Evolutionary conservation across 1,284 basidiomycete genomes (phyloP), one percentile per base, ranked within the genome.

Genomic region (Rhodotorula sp.): DNA sequence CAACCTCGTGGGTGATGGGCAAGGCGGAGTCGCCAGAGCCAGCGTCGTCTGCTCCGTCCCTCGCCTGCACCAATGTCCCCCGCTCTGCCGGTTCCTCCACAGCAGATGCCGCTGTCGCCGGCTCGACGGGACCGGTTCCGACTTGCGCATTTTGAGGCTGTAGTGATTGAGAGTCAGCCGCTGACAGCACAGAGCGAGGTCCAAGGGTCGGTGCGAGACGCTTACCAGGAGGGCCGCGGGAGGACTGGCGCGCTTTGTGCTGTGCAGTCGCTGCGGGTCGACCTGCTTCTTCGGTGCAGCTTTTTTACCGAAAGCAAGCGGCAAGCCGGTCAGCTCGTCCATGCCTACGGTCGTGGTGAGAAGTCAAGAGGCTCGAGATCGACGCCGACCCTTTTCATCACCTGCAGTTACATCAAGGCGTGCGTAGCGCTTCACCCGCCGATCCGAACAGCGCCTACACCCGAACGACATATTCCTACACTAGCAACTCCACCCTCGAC

Each of bases 1-100:
- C 82, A 68, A 96, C 87, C 83, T 97, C 93, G 80, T 97, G 93
- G 5, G 82, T 81, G 10, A 83, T 79, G 0, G 85, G 85, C 39
- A 82, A 26, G 26, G n/a, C 39, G 39, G 39, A 80, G 60, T 79
- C 70, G 65, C 82, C 82, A 20, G 47, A 23, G 20, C 48, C 26
- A 5, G 21, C 64, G 14, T 43, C 59, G 2, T 58, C 39, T 43
- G 39, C 39, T 43, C 39, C 39, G 10, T 43, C 39, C 64, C 7
- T 10, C 34, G 26, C 12, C 62, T 12, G 54, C 5, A 29, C 54
- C 51, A 23, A 23, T 26, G 51, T 21, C 20, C 12, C n/a, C 51
- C 4, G 51, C 51, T 6, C 51, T 23, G 51, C 23, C 21, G 20
- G 4, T 14, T 52, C 51, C 51, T 52, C 21, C 8, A 23, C 21